A percentile compares a stretch with the other conserved stretches of the same genome.
Evolutionary conservation across 352 stramenopile genomes (phyloP).

Genomic region (Phytopythium aichiense): DNA sequence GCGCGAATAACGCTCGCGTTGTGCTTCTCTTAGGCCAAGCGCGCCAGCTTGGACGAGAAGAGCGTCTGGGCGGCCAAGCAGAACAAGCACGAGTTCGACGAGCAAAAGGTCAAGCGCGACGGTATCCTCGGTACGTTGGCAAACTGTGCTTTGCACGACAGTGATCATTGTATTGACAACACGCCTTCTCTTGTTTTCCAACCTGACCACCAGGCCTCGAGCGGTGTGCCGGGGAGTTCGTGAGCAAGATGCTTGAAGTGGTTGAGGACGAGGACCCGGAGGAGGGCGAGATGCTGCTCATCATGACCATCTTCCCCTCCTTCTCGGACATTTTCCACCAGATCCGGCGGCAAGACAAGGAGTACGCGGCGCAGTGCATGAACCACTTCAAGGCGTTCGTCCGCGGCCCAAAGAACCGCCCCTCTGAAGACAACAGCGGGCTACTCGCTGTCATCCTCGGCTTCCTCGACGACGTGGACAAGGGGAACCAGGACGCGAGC

Average conservation of each 20-base stretch:
- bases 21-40: constrained; percentile 36
- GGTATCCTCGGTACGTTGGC: constrained; percentile 61
- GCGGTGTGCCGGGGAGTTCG: constrained; percentile 79
- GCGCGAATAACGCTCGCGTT: constrained; percentile 25
- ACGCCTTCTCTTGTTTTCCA: background rate
- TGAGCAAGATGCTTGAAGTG: constrained; percentile 84
- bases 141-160: background rate
- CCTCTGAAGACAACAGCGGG: constrained; percentile 64
- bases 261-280: constrained; percentile 76
- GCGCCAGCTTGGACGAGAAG: constrained; percentile 51
- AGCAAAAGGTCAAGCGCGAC: constrained; percentile 79
- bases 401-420: constrained; percentile 80
- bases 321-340: constrained; percentile 87
- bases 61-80: constrained; percentile 74
- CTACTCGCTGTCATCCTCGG: constrained; percentile 67
- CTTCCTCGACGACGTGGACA: constrained; percentile 69
- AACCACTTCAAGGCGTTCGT: constrained; percentile 84
- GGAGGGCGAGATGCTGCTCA: constrained; percentile 75
- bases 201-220: constrained; percentile 49
- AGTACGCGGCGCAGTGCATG: constrained; percentile 85
- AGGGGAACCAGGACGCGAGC: constrained; percentile 52
- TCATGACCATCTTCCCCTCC: constrained; percentile 85
- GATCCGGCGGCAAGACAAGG: constrained; percentile 67
- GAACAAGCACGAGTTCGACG: constrained; percentile 75
- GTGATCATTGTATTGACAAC: background rate